These are phyloP conservation scores for Phytopythium cucurbitacearum DNA, from an alignment of 352 stramenopile genomes.

Conservation along the genomic window DNA sequence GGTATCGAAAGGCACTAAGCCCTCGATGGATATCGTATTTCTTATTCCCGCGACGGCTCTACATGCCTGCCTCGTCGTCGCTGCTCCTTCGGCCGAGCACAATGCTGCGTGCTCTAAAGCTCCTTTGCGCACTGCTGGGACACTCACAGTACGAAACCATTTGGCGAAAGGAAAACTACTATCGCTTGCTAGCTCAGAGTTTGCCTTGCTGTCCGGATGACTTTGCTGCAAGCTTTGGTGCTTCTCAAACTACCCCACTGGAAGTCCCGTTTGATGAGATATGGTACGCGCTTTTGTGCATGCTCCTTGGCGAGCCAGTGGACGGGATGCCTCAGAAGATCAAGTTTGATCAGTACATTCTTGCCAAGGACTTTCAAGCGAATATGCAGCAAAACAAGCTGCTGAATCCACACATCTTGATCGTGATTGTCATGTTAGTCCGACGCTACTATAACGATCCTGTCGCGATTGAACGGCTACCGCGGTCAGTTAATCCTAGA, in stretches of 20 bases:
- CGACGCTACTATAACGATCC: conserved; percentile 55
- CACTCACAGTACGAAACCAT: conserved; percentile 42
- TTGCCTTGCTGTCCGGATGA: conserved; percentile 38
- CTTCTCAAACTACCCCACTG: not conserved
- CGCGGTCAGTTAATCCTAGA: conserved; percentile 5
- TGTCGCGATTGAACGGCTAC: conserved; percentile 20
- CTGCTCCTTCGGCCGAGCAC: not conserved
- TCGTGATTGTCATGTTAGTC: conserved; percentile 48
- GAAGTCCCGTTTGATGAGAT: conserved; percentile 62
- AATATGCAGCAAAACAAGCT: conserved; percentile 57
- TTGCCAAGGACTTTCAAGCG: conserved; percentile 65
- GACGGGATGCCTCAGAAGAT: conserved; percentile 61
- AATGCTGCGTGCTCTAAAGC: conserved; percentile 26
- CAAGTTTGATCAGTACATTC: conserved; percentile 55
- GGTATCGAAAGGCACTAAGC: conserved; percentile 55
- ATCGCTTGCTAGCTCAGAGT: conserved; percentile 54
- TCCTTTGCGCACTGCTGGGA: conserved; percentile 43
- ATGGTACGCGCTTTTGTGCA: conserved; percentile 69
- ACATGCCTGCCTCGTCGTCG: not conserved
- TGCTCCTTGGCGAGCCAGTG: conserved; percentile 50
- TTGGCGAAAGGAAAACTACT: conserved; percentile 69
- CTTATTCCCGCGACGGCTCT: conserved; percentile 25
- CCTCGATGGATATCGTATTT: conserved; percentile 68
- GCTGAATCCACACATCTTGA: conserved; percentile 42
- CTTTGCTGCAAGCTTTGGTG: conserved; percentile 11